These are phyloP conservation scores for Tricholoma sp. DNA, from an alignment of 768 basidiomycete species.

Conservation along the genomic window DNA sequence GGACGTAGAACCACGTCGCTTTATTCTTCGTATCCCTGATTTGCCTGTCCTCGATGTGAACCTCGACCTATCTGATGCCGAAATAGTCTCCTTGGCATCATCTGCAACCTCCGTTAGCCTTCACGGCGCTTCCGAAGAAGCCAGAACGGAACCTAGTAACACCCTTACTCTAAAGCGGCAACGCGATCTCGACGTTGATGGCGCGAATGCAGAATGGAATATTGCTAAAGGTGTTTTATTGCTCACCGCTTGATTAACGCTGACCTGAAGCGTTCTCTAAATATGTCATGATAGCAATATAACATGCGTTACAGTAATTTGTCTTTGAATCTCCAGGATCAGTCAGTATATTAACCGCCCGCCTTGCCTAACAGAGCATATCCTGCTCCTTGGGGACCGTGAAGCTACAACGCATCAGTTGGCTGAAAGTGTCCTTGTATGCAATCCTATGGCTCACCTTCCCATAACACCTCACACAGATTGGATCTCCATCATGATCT, in stretches of 20 bases:
- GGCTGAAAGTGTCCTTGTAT: neutral
- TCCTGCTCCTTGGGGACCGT: slow-evolving; percentile 70
- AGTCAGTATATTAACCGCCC: slow-evolving; percentile 18
- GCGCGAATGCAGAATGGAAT: slow-evolving; percentile 64
- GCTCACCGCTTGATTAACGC: slow-evolving; percentile 29
- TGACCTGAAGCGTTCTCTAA: neutral
- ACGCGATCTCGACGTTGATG: slow-evolving; percentile 55
- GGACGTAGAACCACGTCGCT: slow-evolving; percentile 59
- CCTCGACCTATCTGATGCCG: slow-evolving; percentile 49
- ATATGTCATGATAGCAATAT: neutral
- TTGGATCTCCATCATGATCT: slow-evolving; percentile 70
- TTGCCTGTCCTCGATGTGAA: slow-evolving; percentile 53
- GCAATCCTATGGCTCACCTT: slow-evolving; percentile 36
- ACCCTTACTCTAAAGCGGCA: slow-evolving; percentile 50
- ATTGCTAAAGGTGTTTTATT: slow-evolving; percentile 48
- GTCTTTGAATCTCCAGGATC: neutral
- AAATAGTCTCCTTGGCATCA: slow-evolving; percentile 32
- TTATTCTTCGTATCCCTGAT: slow-evolving; percentile 47
- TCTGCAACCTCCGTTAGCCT: slow-evolving; percentile 10
- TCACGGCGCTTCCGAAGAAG: slow-evolving; percentile 10
- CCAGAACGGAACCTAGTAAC: slow-evolving; percentile 24
- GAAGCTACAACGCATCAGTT: slow-evolving; percentile 35
- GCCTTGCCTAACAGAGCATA: slow-evolving; percentile 62
- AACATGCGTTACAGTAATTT: slow-evolving; percentile 1
- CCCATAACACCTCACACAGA: slow-evolving; percentile 69